Percentiles rank a stretch among this genome's conserved stretches.
Evolutionary conservation across 2,329 filamentous ascomycete genomes (phyloP).

Genomic region (Fusarium keratoplasticum): DNA sequence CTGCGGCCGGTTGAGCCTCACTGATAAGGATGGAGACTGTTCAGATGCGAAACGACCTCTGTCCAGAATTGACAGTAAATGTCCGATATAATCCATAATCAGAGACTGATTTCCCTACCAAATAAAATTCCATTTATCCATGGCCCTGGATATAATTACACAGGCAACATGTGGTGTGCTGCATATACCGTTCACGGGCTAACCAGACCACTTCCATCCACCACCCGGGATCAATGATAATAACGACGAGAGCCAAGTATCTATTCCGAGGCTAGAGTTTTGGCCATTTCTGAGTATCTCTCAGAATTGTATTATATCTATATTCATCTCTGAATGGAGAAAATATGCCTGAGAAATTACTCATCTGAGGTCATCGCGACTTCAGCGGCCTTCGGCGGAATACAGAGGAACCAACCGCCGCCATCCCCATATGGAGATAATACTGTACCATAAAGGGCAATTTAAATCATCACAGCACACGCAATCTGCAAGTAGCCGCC

Average conservation of each 20-base stretch:
- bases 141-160: neutral
- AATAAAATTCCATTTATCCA: neutral
- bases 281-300: neutral
- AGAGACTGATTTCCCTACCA: neutral
- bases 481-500: neutral
- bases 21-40: neutral
- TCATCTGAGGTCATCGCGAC: neutral
- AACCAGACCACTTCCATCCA: neutral
- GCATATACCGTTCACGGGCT: neutral
- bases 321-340: neutral
- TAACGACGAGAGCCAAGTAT: neutral
- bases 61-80: neutral
- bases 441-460: neutral
- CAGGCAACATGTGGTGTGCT: neutral
- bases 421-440: neutral
- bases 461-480: neutral
- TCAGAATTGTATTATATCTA: neutral
- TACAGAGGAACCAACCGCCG: neutral
- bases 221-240: neutral
- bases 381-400: neutral
- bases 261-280: neutral
- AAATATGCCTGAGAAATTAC: neutral
- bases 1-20: slow-evolving; percentile 27
- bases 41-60: neutral
- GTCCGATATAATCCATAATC: neutral